Evolutionary conservation across 768 basidiomycete species (phyloP).

Genomic region (Sutorius australiensis): DNA sequence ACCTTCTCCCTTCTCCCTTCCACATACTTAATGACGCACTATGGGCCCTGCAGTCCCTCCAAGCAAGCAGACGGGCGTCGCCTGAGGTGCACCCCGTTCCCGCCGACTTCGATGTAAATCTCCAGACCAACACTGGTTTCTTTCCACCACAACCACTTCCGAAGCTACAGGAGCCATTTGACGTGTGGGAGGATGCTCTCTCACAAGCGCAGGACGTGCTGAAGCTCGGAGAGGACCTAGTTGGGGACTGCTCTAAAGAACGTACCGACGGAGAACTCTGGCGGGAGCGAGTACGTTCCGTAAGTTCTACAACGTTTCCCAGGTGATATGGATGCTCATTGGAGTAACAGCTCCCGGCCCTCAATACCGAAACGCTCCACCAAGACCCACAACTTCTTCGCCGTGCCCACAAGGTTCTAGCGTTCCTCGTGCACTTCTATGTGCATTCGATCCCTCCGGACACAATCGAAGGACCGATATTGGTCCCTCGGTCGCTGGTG

Average conservation of each 20-base stretch:
- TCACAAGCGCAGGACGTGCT: conserved; percentile 50
- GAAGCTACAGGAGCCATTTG: conserved; percentile 49
- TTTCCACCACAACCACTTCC: conserved; percentile 67
- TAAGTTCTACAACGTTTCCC: conserved; percentile 37
- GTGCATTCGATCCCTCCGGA: conserved; percentile 68
- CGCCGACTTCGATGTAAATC: conserved; percentile 50
- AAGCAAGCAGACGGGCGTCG: conserved; percentile 30
- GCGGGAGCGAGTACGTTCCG: conserved; percentile 59
- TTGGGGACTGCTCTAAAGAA: conserved; percentile 45
- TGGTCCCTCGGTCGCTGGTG: conserved; percentile 73
- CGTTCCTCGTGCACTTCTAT: conserved; percentile 89
- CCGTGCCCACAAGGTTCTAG: conserved; percentile 84
- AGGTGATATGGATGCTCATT: conserved; percentile 11
- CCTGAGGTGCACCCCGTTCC: conserved; percentile 35
- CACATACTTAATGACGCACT: conserved; percentile 47
- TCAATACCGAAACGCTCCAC: conserved; percentile 53
- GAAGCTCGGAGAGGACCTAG: conserved; percentile 53
- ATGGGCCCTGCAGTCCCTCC: conserved; percentile 44
- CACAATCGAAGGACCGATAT: conserved; percentile 36
- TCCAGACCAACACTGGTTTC: conserved; percentile 66
- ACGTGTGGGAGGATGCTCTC: conserved; percentile 70
- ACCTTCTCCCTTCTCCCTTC: conserved; percentile 52
- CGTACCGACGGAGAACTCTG: conserved; percentile 60
- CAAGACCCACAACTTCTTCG: conserved; percentile 61
- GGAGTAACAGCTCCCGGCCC: conserved; percentile 60